Percentiles rank a stretch among this genome's conserved stretches.
Conservation (phyloP, 2,329 filamentous ascomycete genomes). For the Calonectria honghensis region DNA sequence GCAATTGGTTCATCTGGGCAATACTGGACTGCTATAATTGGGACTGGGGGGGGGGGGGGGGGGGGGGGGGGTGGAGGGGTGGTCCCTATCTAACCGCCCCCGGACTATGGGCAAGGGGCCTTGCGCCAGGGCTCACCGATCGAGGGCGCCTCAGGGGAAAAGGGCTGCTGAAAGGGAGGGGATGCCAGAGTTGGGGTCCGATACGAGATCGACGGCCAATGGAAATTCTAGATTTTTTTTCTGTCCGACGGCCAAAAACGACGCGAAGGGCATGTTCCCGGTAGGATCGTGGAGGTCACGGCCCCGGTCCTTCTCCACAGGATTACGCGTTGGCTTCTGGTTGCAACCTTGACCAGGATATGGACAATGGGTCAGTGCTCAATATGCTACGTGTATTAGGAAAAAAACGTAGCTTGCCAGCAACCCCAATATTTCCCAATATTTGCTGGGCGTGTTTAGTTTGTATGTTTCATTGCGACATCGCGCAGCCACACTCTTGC, state of each 20-base stretch:
- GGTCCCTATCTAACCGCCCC: constrained; percentile 20
- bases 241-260: constrained; percentile 7
- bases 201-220: not conserved
- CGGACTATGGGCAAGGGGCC: not conserved
- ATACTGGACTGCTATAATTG: constrained; percentile 18
- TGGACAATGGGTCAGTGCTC: not conserved
- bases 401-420: not conserved
- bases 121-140: not conserved
- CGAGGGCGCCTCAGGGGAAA: not conserved
- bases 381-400: constrained; percentile 15
- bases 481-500: constrained; percentile 9
- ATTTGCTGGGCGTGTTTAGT: not conserved
- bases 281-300: constrained; percentile 12
- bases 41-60: not conserved
- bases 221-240: constrained; percentile 11
- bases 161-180: too few relatives aligned
- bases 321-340: constrained; percentile 32
- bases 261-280: constrained; percentile 3
- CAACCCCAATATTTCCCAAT: not conserved
- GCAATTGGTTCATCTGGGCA: constrained; percentile 19
- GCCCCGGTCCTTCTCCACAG: constrained; percentile 7
- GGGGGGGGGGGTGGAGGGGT: too few relatives aligned
- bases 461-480: constrained; percentile 3
- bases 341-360: not conserved
- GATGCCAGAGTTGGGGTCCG: too few relatives aligned